Conservation (phyloP, 2,329 filamentous ascomycete genomes). For the Aspergillus sp. region DNA sequence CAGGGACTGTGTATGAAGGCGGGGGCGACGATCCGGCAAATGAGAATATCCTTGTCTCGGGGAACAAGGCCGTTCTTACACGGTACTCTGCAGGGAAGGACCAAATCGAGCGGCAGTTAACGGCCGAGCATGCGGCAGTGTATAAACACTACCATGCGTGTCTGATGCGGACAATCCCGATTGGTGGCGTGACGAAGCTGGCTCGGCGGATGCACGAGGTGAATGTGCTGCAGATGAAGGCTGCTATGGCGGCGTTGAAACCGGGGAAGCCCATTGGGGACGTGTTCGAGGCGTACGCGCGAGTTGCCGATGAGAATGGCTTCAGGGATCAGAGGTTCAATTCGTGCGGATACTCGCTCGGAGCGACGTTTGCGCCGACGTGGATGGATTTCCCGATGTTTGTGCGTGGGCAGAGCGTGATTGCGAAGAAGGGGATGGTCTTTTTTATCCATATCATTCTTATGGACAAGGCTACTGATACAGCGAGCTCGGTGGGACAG, state of each 20-base stretch:
- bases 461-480: conserved; percentile 36
- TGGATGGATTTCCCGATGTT: conserved; percentile 25
- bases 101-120: conserved; percentile 33
- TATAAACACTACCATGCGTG: conserved; percentile 38
- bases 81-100: conserved; percentile 33
- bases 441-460: conserved; percentile 39
- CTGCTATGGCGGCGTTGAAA: conserved; percentile 27
- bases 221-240: conserved; percentile 30
- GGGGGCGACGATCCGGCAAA: conserved; percentile 38
- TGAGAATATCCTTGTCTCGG: conserved; percentile 36
- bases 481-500: conserved; percentile 35
- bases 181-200: conserved; percentile 28
- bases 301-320: conserved; percentile 31
- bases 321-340: conserved; percentile 32
- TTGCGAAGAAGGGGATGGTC: conserved; percentile 29
- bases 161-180: conserved; percentile 34
- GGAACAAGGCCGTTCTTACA: conserved; percentile 34
- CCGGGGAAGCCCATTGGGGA: conserved; percentile 28
- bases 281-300: conserved; percentile 29
- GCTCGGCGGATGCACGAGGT: conserved; percentile 27
- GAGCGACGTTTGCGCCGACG: conserved; percentile 28
- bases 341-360: conserved; percentile 30
- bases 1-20: conserved; percentile 35
- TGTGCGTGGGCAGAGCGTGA: conserved; percentile 18
- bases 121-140: conserved; percentile 33